Base-by-base conservation (phyloP, 2,329 filamentous ascomycete genomes). In the Hypocrella siamensis region DNA sequence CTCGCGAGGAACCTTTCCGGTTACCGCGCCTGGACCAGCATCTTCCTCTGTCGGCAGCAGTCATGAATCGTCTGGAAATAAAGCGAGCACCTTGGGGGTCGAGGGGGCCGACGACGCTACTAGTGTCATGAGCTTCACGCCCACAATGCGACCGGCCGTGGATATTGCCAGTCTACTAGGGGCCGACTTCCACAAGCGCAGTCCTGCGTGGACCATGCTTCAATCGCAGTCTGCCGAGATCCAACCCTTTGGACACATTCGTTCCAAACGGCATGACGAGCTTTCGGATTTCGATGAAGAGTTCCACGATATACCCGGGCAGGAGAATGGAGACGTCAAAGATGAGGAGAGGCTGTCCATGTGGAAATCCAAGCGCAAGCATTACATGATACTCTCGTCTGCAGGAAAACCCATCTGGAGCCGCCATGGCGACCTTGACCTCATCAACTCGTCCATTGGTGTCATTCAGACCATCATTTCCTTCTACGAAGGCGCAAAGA, bases 391-490 rank as follows among this genome's bases (percentile, higher is more conserved):
- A 45, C 63, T 98, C 2, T 96, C 90, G 3, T 88, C 85, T 11
- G 88, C 92, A 8, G 90, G 90, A 15, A 98, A 98, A 52, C 92
- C 90, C 9, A 92, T 98, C 30, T 98, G 88, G 65, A 96, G 85
- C 47, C 73, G 92, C 30, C 88, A 98, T 50, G 90, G 92, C 26
- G 84, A 94, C 43, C 69, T 93, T 41, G 75, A 79, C 33, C 62
- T 96, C 27, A 84, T 96, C 49, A 93, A 92, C 45, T 80, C 81
- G 31, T 94, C 90, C 45, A 88, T 96, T 51, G 90, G 90, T 26
- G 79, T 98, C 14, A 78, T 94, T 2, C 90, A 96, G 52, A 98
- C 90, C 27, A 88, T 98, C 44, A 93, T 98, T 39, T 96, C 90
- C 1, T 94, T 94, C 51, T 96, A 92, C 48, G 79, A 93, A 50